Evolutionary conservation across 176 grass and related monocot genomes (phyloP).

Genomic region (Rhynchospora pubera): DNA sequence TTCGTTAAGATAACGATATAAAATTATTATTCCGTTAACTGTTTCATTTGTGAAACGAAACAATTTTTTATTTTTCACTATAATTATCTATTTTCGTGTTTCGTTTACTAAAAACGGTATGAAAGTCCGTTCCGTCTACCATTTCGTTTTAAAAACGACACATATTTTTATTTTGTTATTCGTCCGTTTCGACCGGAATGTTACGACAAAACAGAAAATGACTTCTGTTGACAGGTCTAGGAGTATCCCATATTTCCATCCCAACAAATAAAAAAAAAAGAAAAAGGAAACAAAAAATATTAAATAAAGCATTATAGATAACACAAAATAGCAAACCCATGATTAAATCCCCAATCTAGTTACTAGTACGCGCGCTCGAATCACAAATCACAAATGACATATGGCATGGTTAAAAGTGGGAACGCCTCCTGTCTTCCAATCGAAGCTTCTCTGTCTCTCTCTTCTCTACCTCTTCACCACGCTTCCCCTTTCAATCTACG

Average conservation of each 20-base stretch:
- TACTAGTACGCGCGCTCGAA: background rate
- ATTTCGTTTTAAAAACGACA: no score
- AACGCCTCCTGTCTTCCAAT: conserved; percentile 55
- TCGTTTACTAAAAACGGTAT: no score
- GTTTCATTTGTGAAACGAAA: no score
- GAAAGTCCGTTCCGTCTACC: no score
- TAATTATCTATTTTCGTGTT: no score
- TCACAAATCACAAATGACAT: background rate
- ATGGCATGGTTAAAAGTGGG: conserved; percentile 53
- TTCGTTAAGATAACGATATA: no score
- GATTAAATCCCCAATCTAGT: background rate
- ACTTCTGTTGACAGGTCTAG: no score
- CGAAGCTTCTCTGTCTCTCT: conserved; percentile 82
- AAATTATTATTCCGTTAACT: no score
- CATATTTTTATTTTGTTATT: no score
- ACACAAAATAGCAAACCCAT: background rate
- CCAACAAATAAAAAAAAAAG: background rate
- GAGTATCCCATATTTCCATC: background rate
- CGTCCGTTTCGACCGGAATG: no score
- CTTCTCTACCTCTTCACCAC: conserved; percentile 91
- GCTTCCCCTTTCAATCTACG: conserved; percentile 78
- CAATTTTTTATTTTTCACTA: no score
- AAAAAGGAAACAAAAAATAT: background rate
- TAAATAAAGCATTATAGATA: background rate
- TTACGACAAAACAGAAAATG: no score